Conservation (phyloP, 805 yeast species). For the Metschnikowia cerradonensis region DNA sequence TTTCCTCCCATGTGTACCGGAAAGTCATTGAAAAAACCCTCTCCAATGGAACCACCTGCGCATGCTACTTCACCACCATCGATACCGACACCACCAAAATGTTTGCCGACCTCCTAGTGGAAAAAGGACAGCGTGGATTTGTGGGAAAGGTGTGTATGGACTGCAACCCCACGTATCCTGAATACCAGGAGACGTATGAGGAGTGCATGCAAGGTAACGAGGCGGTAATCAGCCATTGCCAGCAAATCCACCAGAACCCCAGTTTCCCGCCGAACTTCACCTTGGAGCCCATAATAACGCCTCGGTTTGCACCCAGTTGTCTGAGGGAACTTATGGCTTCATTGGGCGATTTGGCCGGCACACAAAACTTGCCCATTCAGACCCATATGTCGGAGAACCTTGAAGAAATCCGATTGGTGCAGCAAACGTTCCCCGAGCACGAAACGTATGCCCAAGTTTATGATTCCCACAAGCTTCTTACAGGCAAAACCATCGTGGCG, state of each 20-base stretch:
- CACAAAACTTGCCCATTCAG: constrained; percentile 63
- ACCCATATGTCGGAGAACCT: constrained; percentile 87
- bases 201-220: constrained; percentile 52
- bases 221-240: constrained; percentile 54
- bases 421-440: constrained; percentile 66
- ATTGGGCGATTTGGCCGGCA: constrained; percentile 56
- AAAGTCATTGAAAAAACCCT: constrained; percentile 69
- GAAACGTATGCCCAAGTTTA: constrained; percentile 74
- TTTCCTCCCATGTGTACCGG: constrained; percentile 61
- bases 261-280: constrained; percentile 24
- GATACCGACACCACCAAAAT: constrained; percentile 67
- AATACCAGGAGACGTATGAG: constrained; percentile 58
- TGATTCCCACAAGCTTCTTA: constrained; percentile 55
- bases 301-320: constrained; percentile 92
- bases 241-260: constrained; percentile 24
- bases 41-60: constrained; percentile 83
- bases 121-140: constrained; percentile 78
- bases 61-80: constrained; percentile 86
- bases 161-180: constrained; percentile 59
- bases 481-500: constrained; percentile 71
- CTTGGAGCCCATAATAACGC: constrained; percentile 78
- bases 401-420: constrained; percentile 72
- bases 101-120: constrained; percentile 66
- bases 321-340: constrained; percentile 55
- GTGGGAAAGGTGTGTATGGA: constrained; percentile 96